Conservation (phyloP, 805 yeast genomes). For the Sugiyamaella americana region DNA sequence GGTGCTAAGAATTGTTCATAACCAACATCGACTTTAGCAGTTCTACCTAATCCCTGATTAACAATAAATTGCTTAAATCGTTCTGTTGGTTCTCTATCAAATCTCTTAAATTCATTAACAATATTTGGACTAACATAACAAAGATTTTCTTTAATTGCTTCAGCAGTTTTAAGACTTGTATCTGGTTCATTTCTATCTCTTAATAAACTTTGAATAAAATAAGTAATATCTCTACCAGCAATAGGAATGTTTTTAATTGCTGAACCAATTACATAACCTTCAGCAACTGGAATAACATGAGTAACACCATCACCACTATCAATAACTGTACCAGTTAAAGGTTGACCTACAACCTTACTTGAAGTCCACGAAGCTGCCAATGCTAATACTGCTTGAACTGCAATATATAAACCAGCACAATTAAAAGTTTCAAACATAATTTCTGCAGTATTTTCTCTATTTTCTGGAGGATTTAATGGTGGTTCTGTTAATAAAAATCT, state of each 20-base stretch:
- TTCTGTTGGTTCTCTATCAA: slow-evolving; percentile 80
- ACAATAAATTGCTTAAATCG: slow-evolving; percentile 90
- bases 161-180: slow-evolving; percentile 91
- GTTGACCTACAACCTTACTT: slow-evolving; percentile 87
- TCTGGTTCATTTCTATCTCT: slow-evolving; percentile 97
- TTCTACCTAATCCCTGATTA: slow-evolving; percentile 63
- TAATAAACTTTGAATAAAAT: slow-evolving; percentile 83
- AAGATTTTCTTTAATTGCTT: slow-evolving; percentile 90
- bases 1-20: slow-evolving; percentile 98
- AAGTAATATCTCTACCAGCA: slow-evolving; percentile 97
- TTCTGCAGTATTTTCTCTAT: slow-evolving; percentile 97
- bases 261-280: slow-evolving; percentile 96
- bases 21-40: slow-evolving; percentile 81
- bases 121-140: slow-evolving; percentile 98
- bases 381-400: slow-evolving; percentile 98
- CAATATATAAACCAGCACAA: slow-evolving; percentile 97
- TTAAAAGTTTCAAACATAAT: slow-evolving; percentile 98
- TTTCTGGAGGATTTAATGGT: slow-evolving; percentile 98
- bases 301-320: slow-evolving; percentile 99
- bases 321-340: slow-evolving; percentile 96
- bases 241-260: slow-evolving; percentile 96
- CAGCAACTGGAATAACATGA: slow-evolving; percentile 98
- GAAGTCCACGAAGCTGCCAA: slow-evolving; percentile 99
- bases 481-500: slow-evolving; percentile 95
- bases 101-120: slow-evolving; percentile 91